A percentile compares a stretch with the other conserved stretches of the same genome.
Evolutionary conservation across 1,139 yeast species (phyloP).

Genomic region (Hansenula lynferdii): DNA sequence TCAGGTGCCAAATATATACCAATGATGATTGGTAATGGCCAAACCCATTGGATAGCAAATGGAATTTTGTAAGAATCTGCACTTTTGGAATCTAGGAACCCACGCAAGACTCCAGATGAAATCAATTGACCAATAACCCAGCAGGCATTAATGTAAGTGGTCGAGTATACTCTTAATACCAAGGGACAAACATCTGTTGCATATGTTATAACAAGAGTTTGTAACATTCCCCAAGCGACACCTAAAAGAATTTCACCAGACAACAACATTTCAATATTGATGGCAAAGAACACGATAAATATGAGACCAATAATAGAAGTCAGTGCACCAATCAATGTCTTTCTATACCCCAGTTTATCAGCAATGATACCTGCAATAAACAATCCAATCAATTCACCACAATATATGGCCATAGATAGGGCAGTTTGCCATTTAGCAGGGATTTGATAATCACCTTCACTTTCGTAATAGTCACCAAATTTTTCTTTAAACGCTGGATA

Average conservation of each 20-base stretch:
- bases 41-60: slow-evolving; percentile 4
- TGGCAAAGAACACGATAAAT: slow-evolving; percentile 21
- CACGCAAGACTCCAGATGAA: slow-evolving; percentile 4
- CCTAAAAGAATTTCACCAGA: slow-evolving; percentile 24
- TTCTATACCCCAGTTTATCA: slow-evolving; percentile 51
- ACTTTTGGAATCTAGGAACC: slow-evolving; percentile 8
- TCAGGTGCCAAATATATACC: slow-evolving; percentile 5
- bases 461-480: slow-evolving; percentile 20
- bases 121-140: slow-evolving; percentile 25
- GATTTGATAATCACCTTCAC: background rate
- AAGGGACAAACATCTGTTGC: slow-evolving; percentile 25
- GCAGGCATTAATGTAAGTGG: slow-evolving; percentile 19
- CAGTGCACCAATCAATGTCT: slow-evolving; percentile 38
- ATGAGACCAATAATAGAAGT: slow-evolving; percentile 5
- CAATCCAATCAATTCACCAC: slow-evolving; percentile 38
- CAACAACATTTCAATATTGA: slow-evolving; percentile 20
- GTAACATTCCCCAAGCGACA: slow-evolving; percentile 18
- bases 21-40: slow-evolving; percentile 6
- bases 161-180: slow-evolving; percentile 22
- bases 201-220: slow-evolving; percentile 16
- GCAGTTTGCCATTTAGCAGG: slow-evolving; percentile 26
- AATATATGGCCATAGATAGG: slow-evolving; percentile 23
- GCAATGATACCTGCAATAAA: slow-evolving; percentile 47
- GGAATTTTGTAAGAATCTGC: slow-evolving; percentile 24
- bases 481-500: slow-evolving; percentile 21